Evolutionary conservation across 129 eudicot species (phyloP).

Genomic region (Oenanthe sinensis): DNA sequence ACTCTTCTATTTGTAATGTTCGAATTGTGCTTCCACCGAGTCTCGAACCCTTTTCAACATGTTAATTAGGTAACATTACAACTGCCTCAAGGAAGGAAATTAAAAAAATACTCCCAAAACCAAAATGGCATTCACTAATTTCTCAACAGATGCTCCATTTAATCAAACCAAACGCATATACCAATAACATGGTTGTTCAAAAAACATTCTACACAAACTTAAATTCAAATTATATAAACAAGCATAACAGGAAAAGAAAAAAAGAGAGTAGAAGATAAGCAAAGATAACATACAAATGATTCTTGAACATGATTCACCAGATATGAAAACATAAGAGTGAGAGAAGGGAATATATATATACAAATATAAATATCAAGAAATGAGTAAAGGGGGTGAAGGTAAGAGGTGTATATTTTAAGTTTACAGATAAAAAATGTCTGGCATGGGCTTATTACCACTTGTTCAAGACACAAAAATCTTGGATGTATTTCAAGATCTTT

Average conservation of each 20-base stretch:
- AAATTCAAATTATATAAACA: background rate
- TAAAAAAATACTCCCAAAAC: background rate
- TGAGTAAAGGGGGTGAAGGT: background rate
- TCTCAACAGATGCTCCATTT: background rate
- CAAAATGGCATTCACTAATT: background rate
- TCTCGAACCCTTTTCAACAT: background rate
- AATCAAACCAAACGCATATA: background rate
- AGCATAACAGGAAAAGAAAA: background rate
- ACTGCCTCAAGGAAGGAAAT: background rate
- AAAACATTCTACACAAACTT: background rate
- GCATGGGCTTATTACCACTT: slow-evolving; percentile 2
- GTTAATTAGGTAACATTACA: background rate
- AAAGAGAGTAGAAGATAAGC: background rate
- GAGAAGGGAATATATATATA: background rate
- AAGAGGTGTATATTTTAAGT: background rate
- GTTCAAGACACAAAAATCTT: background rate
- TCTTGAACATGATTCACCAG: background rate
- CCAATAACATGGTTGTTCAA: background rate
- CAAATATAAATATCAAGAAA: background rate
- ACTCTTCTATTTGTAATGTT: background rate
- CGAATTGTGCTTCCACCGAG: background rate
- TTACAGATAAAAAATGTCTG: background rate
- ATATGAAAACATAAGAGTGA: background rate
- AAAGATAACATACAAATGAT: background rate
- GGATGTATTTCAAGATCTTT: background rate